Evolutionary conservation across 2,329 filamentous ascomycete genomes (phyloP).

Genomic region (Pseudodiploospora longispora): DNA sequence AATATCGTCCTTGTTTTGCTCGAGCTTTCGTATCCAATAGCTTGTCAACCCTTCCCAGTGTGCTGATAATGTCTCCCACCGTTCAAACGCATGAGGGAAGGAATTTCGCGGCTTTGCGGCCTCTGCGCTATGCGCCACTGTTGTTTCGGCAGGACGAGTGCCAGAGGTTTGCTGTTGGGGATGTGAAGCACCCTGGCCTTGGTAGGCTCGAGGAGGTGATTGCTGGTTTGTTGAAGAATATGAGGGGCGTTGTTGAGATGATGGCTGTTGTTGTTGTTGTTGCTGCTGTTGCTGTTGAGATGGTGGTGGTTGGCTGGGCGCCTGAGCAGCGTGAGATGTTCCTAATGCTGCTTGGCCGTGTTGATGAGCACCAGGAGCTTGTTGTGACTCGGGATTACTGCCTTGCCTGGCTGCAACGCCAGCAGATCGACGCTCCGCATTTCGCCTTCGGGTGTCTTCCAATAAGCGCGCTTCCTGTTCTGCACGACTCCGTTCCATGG

Average conservation of each 20-base stretch:
- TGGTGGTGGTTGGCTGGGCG: constrained; percentile 15
- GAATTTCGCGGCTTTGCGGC: constrained; percentile 49
- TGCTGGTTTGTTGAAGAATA: constrained; percentile 6
- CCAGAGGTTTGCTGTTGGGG: constrained; percentile 10
- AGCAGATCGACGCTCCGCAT: constrained; percentile 54
- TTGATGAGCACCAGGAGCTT: constrained; percentile 26
- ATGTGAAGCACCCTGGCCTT: constrained; percentile 12
- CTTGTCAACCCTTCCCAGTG: constrained; percentile 97
- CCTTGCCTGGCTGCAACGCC: constrained; percentile 33
- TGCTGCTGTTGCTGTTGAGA: constrained; percentile 9
- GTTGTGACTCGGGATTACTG: constrained; percentile 20
- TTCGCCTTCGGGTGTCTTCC: constrained; percentile 48
- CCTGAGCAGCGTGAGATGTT: constrained; percentile 13
- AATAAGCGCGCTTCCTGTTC: constrained; percentile 47
- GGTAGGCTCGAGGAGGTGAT: constrained; percentile 7
- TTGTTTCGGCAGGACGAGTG: constrained; percentile 12
- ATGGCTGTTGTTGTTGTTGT: constrained; percentile 9
- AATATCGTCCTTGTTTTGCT: constrained; percentile 83
- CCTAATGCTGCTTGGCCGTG: constrained; percentile 20
- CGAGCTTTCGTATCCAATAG: constrained; percentile 90
- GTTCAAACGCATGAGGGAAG: constrained; percentile 94
- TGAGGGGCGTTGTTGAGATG: constrained; percentile 10
- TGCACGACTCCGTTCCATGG: constrained; percentile 46
- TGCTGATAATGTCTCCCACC: constrained; percentile 93
- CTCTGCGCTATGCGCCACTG: constrained; percentile 11